Evolutionary conservation across 1,139 yeast genomes (phyloP), one percentile per base, ranked within the genome.

Genomic region (Saccharomyces hybrid): DNA sequence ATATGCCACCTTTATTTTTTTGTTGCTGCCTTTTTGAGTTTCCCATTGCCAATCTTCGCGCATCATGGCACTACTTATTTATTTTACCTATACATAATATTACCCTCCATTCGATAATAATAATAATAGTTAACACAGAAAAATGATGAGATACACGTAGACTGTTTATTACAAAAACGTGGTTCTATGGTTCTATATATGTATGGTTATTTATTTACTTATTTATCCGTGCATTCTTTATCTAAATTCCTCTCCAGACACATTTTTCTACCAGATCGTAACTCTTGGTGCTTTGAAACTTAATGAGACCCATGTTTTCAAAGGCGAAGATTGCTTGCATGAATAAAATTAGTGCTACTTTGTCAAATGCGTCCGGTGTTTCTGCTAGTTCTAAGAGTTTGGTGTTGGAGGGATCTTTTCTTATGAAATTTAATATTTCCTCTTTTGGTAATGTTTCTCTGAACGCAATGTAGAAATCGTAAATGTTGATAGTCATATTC

Each of bases 401-500:
- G 34, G 60, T 55, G 41, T 69, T 56, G 48, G 59, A 61, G 25
- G 62, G 57, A 53, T 65, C 60, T 3, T 59, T 56, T 26, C 64
- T 65, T 5, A 81, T 55, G n/a, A 73, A 71, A 1, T 64, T 55
- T 49, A 76, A 57, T 1, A 83, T 65, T 16, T 71, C 68, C 0
- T 66, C 64, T 52, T 73, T 73, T 23, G 77, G 76, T 27, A 88
- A 64, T 0, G 83, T 73, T 56, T 77, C 81, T 63, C 78, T 81
- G 71, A 88, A 90, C 0, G 91, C 90, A 50, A 76, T 71, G 65
- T 79, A 90, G 64, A 86, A 87, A 63, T 90, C 97, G 69, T 78
- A 86, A 51, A 88, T 79, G 65, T 89, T 90, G 59, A 89, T 78
- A 27, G 77, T 73, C 2, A 84, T 76, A 28, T 89, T 88, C 0